These are phyloP conservation scores for Taphrina confusa DNA, from an alignment of 1,139 yeast species.

Conservation along the genomic window DNA sequence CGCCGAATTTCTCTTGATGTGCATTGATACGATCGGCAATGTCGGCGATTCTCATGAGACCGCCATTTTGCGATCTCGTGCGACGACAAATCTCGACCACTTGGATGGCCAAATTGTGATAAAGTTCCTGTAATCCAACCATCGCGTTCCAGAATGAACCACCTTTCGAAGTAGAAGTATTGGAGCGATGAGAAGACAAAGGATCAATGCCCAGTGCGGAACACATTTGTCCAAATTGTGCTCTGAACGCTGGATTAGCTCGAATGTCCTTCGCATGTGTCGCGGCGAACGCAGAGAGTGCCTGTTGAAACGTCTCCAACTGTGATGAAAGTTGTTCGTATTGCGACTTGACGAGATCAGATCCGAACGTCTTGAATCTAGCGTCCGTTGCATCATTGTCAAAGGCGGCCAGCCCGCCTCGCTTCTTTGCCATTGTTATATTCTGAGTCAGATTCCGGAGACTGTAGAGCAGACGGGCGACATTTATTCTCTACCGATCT, in stretches of 20 bases:
- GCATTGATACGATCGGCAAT: conserved; percentile 46
- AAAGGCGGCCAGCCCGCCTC: conserved; percentile 51
- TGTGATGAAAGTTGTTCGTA: conserved; percentile 48
- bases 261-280: conserved; percentile 67
- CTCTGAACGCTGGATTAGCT: conserved; percentile 63
- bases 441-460: no score
- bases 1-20: conserved; percentile 43
- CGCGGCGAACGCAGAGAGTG: conserved; percentile 48
- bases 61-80: conserved; percentile 75
- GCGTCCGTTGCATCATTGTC: conserved; percentile 46
- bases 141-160: conserved; percentile 44
- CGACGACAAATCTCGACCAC: conserved; percentile 73
- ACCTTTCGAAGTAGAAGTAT: conserved; percentile 49
- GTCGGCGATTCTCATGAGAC: conserved; percentile 67
- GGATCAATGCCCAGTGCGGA: conserved; percentile 83
- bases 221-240: conserved; percentile 73
- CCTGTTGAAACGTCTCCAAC: conserved; percentile 48
- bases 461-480: no score
- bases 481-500: no score
- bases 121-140: conserved; percentile 55
- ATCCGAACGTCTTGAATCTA: conserved; percentile 47
- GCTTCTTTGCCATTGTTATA: conserved; percentile 36
- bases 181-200: conserved; percentile 48
- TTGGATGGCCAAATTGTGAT: conserved; percentile 66
- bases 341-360: conserved; percentile 45